Percentiles rank a stretch among this genome's conserved stretches.
Evolutionary conservation across 2,329 filamentous ascomycete genomes (phyloP).

Genomic region (Albophoma yamanashiensis): DNA sequence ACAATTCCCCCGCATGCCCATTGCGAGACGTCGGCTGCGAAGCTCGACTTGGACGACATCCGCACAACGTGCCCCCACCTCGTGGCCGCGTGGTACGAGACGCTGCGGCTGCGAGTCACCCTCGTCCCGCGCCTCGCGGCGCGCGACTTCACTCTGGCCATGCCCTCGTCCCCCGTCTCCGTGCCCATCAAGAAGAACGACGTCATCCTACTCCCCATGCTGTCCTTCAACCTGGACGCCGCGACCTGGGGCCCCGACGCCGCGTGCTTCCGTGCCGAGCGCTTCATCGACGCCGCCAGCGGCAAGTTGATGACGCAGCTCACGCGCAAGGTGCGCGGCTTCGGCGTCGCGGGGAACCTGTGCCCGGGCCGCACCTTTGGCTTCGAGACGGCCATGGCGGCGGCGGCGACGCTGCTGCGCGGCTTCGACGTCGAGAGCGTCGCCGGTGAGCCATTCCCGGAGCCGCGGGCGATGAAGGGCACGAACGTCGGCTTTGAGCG

Average conservation of each 20-base stretch:
- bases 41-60: conserved; percentile 12
- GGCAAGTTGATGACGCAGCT: conserved; percentile 11
- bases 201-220: conserved; percentile 21
- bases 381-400: conserved; percentile 16
- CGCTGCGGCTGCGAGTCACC: conserved; percentile 19
- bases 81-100: conserved; percentile 20
- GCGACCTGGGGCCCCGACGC: conserved; percentile 17
- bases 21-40: neutral
- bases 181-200: conserved; percentile 15
- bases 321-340: conserved; percentile 16
- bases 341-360: conserved; percentile 20
- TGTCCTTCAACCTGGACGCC: conserved; percentile 16
- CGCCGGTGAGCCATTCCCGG: conserved; percentile 8
- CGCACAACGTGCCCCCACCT: conserved; percentile 17
- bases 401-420: conserved; percentile 14
- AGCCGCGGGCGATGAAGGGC: conserved; percentile 11
- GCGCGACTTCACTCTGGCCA: conserved; percentile 13
- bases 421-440: conserved; percentile 14
- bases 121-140: conserved; percentile 18
- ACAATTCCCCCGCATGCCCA: conserved; percentile 1
- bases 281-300: conserved; percentile 14
- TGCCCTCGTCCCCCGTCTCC: conserved; percentile 5
- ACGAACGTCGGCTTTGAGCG: conserved; percentile 21
- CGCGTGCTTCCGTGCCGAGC: conserved; percentile 12
- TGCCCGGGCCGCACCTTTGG: conserved; percentile 19